phyloP scores from a whole-genome alignment of 78 protist species.

The Salpingoeca rosetta region DNA sequence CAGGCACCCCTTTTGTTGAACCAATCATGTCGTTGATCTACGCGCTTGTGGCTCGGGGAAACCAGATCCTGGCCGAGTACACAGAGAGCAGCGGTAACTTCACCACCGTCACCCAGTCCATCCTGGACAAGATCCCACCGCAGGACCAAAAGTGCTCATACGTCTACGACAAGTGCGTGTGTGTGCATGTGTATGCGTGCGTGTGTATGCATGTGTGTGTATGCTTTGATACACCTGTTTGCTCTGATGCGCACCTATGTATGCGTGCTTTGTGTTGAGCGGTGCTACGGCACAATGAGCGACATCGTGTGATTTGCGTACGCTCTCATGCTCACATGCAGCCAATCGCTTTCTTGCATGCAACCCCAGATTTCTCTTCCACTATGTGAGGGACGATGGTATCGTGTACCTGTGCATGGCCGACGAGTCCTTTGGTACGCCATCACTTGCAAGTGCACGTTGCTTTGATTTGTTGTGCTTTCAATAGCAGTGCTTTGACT shows the following conservation, averaged over 20 bases:
- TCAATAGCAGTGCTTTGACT: no score
- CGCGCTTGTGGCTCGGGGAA: constrained; percentile 64
- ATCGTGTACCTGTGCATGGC: constrained; percentile 78
- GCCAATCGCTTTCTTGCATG: no score
- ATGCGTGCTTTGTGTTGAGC: background rate
- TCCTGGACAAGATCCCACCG: constrained; percentile 26
- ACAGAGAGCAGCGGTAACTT: constrained; percentile 21
- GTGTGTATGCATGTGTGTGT: background rate
- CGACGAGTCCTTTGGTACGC: constrained; percentile 58
- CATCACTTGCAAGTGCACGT: no score
- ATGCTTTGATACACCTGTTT: background rate
- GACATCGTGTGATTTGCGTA: background rate
- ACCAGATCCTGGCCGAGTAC: constrained; percentile 66
- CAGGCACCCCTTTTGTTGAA: no score
- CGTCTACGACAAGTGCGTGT: background rate
- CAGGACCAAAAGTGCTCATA: background rate
- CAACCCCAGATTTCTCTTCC: constrained; percentile 66
- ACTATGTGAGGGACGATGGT: constrained; percentile 57
- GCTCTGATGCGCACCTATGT: background rate
- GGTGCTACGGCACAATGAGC: background rate
- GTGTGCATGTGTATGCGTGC: background rate
- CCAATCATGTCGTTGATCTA: constrained; percentile 55
- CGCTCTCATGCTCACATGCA: no score
- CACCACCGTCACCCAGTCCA: constrained; percentile 8
- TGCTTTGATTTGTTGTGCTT: no score